phyloP scores from a whole-genome alignment of 768 basidiomycete genomes.

The Russula olivacea region DNA sequence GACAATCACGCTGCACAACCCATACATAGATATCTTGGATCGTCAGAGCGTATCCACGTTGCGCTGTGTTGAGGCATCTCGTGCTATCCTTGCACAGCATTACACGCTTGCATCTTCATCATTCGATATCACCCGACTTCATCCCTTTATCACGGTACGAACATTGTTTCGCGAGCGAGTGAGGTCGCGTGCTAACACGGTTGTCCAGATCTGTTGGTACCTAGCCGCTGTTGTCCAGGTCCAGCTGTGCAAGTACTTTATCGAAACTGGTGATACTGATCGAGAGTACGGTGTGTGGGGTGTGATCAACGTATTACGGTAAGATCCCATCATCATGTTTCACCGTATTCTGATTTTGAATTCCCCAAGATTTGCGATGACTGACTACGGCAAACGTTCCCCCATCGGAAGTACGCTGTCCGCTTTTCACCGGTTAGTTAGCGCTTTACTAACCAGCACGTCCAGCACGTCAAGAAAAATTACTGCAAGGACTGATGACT shows the following conservation, averaged over 20 bases:
- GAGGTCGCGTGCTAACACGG: conserved; percentile 5
- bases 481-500: conserved; percentile 77
- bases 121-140: conserved; percentile 69
- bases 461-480: conserved; percentile 73
- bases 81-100: conserved; percentile 66
- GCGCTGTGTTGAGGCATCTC: conserved; percentile 71
- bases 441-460: not conserved
- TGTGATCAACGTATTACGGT: conserved; percentile 81
- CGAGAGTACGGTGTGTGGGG: conserved; percentile 79
- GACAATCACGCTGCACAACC: conserved; percentile 80
- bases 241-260: conserved; percentile 80
- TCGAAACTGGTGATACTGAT: conserved; percentile 69
- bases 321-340: conserved; percentile 21
- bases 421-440: not conserved
- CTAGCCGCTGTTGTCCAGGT: conserved; percentile 83
- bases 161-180: not conserved
- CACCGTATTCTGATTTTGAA: conserved; percentile 33
- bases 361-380: conserved; percentile 79
- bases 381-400: conserved; percentile 71
- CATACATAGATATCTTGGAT: conserved; percentile 72
- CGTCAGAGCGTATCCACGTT: conserved; percentile 57
- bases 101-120: conserved; percentile 78
- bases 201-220: conserved; percentile 78
- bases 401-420: conserved; percentile 69
- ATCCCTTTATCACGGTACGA: conserved; percentile 76